These are phyloP conservation scores for Saccharomyces paradoxus DNA, from an alignment of 805 yeast genomes.

Conservation along the genomic window DNA sequence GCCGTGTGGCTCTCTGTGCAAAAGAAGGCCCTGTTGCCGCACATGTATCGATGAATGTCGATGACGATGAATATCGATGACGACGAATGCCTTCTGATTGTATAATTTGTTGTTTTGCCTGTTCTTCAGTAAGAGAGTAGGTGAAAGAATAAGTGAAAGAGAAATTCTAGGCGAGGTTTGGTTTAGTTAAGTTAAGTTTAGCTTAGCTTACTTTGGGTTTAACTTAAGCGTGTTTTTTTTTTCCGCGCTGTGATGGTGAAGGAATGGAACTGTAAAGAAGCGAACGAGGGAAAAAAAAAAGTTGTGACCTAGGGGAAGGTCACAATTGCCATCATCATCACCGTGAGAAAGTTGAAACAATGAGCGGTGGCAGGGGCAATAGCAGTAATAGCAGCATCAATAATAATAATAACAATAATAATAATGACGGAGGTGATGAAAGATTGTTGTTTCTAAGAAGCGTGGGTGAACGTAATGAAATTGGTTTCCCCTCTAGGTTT, in stretches of 20 bases:
- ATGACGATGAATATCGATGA: background rate
- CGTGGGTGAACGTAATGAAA: conserved; percentile 17
- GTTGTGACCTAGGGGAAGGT: background rate
- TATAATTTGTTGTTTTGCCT: background rate
- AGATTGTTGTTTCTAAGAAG: conserved; percentile 23
- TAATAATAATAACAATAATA: background rate
- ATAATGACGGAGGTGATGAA: conserved; percentile 8
- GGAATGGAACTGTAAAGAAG: background rate
- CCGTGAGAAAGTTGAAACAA: background rate
- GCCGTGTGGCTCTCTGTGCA: background rate
- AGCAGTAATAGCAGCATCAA: background rate
- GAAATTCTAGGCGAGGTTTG: background rate
- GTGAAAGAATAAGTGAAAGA: background rate
- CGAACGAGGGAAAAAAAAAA: background rate
- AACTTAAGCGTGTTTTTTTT: background rate
- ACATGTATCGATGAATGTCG: background rate
- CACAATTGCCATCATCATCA: background rate
- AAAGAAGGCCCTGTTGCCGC: background rate
- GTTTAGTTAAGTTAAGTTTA: background rate
- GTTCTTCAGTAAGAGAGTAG: no score
- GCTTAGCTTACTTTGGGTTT: background rate
- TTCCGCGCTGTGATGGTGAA: background rate
- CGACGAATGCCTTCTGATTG: background rate
- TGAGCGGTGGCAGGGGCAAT: conserved; percentile 1
- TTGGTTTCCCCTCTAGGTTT: conserved; percentile 39